A percentile compares a stretch with the other conserved stretches of the same genome.
phyloP scores from a whole-genome alignment of 768 basidiomycete species.

The Lyophyllum atratum region DNA sequence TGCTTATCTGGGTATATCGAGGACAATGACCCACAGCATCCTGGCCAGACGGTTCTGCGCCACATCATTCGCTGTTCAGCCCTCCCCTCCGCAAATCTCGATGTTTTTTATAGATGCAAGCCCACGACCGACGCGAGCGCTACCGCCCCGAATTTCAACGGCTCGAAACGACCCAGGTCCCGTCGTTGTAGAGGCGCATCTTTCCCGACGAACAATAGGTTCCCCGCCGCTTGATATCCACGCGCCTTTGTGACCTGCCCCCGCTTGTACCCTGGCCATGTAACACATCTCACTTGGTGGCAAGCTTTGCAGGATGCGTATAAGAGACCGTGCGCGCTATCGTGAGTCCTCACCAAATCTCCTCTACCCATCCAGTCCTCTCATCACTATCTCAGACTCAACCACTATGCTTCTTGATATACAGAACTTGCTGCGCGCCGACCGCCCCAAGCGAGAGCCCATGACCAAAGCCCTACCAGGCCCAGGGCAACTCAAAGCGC shows the following conservation, averaged over 20 bases:
- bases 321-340: constrained; percentile 1
- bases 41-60: constrained; percentile 10
- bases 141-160: constrained; percentile 12
- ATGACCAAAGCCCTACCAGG: not conserved
- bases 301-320: constrained; percentile 3
- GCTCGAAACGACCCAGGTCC: constrained; percentile 9
- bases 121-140: not conserved
- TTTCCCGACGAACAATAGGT: constrained; percentile 1
- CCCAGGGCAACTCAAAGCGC: not conserved
- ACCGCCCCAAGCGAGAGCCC: not conserved
- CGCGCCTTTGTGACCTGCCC: not conserved
- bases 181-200: constrained; percentile 3
- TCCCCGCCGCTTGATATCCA: not conserved
- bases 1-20: not conserved
- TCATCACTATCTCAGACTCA: not conserved
- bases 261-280: constrained; percentile 14
- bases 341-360: constrained; percentile 3
- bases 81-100: not conserved
- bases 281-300: not conserved
- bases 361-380: not conserved
- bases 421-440: constrained; percentile 2
- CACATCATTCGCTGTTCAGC: not conserved
- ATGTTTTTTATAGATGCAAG: not conserved
- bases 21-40: constrained; percentile 2
- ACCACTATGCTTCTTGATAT: constrained; percentile 3